A percentile compares a stretch with the other conserved stretches of the same genome.
Conservation (phyloP, 164 flowering plant species). For the Vitis labrusca region DNA sequence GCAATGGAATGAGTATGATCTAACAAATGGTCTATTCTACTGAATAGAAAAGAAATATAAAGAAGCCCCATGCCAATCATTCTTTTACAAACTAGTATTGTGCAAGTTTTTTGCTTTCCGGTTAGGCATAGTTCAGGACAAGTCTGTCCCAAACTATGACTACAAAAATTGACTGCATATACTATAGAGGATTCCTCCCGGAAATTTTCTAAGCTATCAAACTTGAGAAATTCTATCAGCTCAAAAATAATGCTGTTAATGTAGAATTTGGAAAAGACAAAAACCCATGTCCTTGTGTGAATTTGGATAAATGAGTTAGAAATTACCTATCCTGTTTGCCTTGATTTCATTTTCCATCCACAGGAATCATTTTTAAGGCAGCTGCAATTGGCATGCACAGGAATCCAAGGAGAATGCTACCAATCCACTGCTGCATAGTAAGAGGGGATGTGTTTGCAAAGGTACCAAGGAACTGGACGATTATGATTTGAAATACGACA, state of each 20-base stretch:
- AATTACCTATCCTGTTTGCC: slow-evolving; percentile 2
- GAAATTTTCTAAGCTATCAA: slow-evolving; percentile 1
- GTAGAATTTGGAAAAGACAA: background rate
- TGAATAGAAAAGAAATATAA: no score
- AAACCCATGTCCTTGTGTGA: background rate
- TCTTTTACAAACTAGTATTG: no score
- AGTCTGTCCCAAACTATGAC: background rate
- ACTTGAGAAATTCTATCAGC: background rate
- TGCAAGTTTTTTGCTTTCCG: no score
- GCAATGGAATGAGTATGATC: no score
- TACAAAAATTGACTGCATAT: background rate
- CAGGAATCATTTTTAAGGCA: slow-evolving; percentile 79
- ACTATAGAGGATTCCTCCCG: background rate
- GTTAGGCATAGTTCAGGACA: no score
- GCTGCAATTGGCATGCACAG: slow-evolving; percentile 94
- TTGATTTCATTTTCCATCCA: slow-evolving; percentile 38
- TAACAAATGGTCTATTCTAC: no score
- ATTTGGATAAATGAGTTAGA: slow-evolving; percentile 3
- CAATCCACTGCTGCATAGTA: slow-evolving; percentile 65
- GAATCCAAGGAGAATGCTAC: slow-evolving; percentile 68
- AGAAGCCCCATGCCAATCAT: no score
- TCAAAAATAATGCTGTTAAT: background rate
- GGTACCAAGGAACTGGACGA: slow-evolving; percentile 73
- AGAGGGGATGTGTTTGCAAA: slow-evolving; percentile 90
- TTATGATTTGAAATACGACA: slow-evolving; percentile 74